Evolutionary conservation across 306 rosid genomes (phyloP), one percentile per base, ranked within the genome.

Genomic region (Cercis canadensis): DNA sequence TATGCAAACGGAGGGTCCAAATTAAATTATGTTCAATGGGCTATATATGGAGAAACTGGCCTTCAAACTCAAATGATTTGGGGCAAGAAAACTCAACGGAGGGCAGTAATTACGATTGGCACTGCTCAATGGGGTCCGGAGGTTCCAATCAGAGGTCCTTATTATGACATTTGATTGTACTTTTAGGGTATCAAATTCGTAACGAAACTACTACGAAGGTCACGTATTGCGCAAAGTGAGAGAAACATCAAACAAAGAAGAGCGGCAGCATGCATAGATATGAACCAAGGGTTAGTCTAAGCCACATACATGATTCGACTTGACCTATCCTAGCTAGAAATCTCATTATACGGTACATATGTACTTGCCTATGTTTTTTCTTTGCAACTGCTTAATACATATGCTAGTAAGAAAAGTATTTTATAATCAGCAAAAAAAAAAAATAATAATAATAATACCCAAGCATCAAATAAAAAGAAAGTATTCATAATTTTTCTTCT

Each of bases 21-120:
- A 6, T 44, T 60, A 5, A 15, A 74, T 7, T 39, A 44, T 18
- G 49, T 53, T 34, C 0, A 14, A 36, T 73, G n/a, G n/a, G n/a
- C n/a, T n/a, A n/a, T n/a, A n/a, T n/a, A n/a, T n/a, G n/a, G n/a
- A n/a, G n/a, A n/a, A n/a, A n/a, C n/a, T n/a, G 77, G 36, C 19
- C 8, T n/a, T 58, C 31, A 17, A 72, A 43, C 31, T 31, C 40
- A 41, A 44, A 44, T 57, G 54, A 41, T 24, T 39, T 70, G 45
- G 4, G 62, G 17, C 70, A 67, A 37, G 41, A 56, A 54, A 62
- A 74, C 65, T 62, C 41, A 49, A 74, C 54, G 29, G 60, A 60
- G 51, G 59, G 47, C 43, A 14, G 1, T 44, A 51, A 36, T 14
- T 64, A 12, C 12, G n/a, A 31, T 32, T 9, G 47, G 14, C 12